Evolutionary conservation across 139 green algal species (phyloP).

Genomic region (Closterium sp.): DNA sequence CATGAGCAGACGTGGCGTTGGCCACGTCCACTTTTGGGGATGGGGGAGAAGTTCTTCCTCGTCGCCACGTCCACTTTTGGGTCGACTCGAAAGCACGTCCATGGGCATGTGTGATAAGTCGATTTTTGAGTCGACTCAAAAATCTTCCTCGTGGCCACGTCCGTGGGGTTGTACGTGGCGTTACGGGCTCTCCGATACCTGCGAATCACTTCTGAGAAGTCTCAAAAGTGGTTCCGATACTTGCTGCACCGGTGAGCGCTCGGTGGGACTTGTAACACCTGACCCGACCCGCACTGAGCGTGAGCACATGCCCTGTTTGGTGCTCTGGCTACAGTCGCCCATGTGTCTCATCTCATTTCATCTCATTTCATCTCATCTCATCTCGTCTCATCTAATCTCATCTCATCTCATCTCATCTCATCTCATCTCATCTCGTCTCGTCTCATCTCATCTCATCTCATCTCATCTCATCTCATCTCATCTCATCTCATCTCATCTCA

Average conservation of each 20-base stretch:
- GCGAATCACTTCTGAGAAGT: too few relatives aligned
- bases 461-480: neutral
- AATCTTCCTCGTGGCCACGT: too few relatives aligned
- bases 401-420: neutral
- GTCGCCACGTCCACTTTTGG: slow-evolving; percentile 23
- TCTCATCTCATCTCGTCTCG: neutral
- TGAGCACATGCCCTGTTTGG: too few relatives aligned
- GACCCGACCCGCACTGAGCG: too few relatives aligned
- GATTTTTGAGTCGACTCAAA: too few relatives aligned
- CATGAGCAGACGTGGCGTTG: too few relatives aligned
- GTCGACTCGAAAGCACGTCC: too few relatives aligned
- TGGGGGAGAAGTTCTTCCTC: slow-evolving; percentile 32
- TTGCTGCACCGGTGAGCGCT: slow-evolving; percentile 9
- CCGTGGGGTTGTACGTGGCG: slow-evolving; percentile 7
- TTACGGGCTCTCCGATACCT: slow-evolving; percentile 22
- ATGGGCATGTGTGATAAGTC: too few relatives aligned
- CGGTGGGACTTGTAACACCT: neutral
- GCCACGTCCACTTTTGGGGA: too few relatives aligned
- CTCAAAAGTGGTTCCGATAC: too few relatives aligned
- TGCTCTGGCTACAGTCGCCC: too few relatives aligned
- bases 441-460: neutral
- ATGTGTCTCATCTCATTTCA: too few relatives aligned
- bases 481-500: neutral
- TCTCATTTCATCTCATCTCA: neutral
- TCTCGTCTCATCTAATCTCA: neutral